phyloP scores from a whole-genome alignment of 805 yeast genomes.

The Candida boleticola region DNA sequence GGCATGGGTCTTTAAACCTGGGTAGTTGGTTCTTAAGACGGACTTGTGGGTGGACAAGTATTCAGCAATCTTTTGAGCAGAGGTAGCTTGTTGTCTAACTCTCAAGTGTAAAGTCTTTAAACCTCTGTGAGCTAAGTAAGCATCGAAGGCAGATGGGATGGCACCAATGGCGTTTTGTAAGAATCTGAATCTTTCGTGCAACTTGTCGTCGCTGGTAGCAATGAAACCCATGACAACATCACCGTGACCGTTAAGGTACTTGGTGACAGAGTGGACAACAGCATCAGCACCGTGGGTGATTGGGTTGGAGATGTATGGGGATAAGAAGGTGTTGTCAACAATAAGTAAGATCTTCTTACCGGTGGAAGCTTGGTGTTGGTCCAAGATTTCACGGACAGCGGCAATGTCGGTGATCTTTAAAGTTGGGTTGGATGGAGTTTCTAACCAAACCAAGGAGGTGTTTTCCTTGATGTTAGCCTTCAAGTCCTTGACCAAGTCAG shows the following conservation, averaged over 20 bases:
- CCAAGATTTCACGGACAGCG: constrained; percentile 56
- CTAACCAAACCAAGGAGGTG: constrained; percentile 82
- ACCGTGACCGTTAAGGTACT: constrained; percentile 89
- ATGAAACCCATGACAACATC: constrained; percentile 87
- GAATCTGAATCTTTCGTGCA: constrained; percentile 66
- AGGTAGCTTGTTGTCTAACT: constrained; percentile 62
- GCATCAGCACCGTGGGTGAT: constrained; percentile 80
- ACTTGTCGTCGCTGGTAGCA: constrained; percentile 60
- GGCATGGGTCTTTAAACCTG: constrained; percentile 69
- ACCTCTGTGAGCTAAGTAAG: constrained; percentile 93
- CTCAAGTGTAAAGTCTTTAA: constrained; percentile 83
- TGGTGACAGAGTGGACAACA: constrained; percentile 86
- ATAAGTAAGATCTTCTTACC: constrained; percentile 59
- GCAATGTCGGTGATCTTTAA: constrained; percentile 73
- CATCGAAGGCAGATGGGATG: constrained; percentile 85
- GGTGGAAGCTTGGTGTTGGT: constrained; percentile 39
- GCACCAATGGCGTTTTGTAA: constrained; percentile 89
- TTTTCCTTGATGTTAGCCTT: constrained; percentile 52
- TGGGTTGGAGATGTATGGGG: constrained; percentile 87
- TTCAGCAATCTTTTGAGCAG: constrained; percentile 71
- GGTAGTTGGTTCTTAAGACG: constrained; percentile 75
- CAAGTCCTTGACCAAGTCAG: constrained; percentile 59
- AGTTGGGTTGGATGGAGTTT: constrained; percentile 88
- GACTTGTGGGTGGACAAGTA: constrained; percentile 48
- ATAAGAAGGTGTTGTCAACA: constrained; percentile 86